These are phyloP conservation scores for Globisporangium cederbergense DNA, from an alignment of 352 stramenopile genomes.

Conservation along the genomic window DNA sequence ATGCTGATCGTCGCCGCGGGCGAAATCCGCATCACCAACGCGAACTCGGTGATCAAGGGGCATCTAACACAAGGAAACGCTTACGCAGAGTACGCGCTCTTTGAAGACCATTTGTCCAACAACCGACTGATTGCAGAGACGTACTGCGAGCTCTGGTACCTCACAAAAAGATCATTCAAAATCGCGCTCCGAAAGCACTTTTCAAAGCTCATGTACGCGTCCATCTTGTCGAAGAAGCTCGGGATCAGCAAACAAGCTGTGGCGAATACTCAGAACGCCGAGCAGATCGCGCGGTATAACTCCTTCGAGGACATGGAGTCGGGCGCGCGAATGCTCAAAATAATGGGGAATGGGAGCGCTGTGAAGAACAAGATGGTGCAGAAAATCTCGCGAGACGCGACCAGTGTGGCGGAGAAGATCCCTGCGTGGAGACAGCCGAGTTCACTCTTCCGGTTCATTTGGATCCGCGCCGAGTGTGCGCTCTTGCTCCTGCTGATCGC, in stretches of 20 bases:
- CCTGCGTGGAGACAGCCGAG: constrained; percentile 25
- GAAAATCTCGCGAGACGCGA: constrained; percentile 13
- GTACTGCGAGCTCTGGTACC: constrained; percentile 51
- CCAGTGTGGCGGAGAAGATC: neutral
- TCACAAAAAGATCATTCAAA: constrained; percentile 35
- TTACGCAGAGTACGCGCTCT: constrained; percentile 50
- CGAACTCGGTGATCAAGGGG: constrained; percentile 7
- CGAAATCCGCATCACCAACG: constrained; percentile 37
- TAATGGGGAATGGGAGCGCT: constrained; percentile 31
- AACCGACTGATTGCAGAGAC: constrained; percentile 32
- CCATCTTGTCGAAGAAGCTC: constrained; percentile 34
- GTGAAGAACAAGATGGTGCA: constrained; percentile 29
- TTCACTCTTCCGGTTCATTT: constrained; percentile 29
- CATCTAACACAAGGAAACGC: constrained; percentile 30
- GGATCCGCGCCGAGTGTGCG: constrained; percentile 26
- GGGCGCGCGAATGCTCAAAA: constrained; percentile 26
- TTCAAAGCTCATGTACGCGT: constrained; percentile 47
- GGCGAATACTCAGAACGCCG: neutral
- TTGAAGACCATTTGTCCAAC: constrained; percentile 33
- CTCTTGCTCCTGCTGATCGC: constrained; percentile 35
- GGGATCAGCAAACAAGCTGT: neutral
- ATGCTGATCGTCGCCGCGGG: constrained; percentile 53
- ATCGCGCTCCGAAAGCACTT: constrained; percentile 49
- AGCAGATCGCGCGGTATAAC: constrained; percentile 15
- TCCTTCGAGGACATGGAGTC: constrained; percentile 37